Base-by-base conservation (phyloP, 495 filamentous ascomycete genomes). In the Letharia columbiana region DNA sequence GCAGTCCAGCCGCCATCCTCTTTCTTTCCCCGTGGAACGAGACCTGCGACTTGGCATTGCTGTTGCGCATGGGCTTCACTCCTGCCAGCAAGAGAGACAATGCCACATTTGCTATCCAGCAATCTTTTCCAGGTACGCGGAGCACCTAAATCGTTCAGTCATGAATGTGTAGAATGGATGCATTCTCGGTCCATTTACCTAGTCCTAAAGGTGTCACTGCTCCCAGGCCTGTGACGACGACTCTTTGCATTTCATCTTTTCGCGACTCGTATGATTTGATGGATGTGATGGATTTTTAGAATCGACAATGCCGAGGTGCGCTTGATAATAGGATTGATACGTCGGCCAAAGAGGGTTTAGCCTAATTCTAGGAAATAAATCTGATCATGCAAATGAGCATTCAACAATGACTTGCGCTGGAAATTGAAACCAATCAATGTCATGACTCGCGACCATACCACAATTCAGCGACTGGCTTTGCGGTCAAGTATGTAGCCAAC, bases 141-240 rank as follows among this genome's bases (percentile, higher is more conserved):
- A 68, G 88, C 81, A 50, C 93, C 87, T 89, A 67, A 49, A 41
- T 45, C 37, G 23, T 52, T 28, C 62, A 35, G 49, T 39, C 28
- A 2, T 39, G 37, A 69, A 35, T 62, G 35, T 44, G 23, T 58
- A 31, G 7, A 63, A 37, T 31, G 13, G 23, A 39, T 42, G 63
- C 41, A 60, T 58, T 52, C 33, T 15, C 2, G 3, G 57, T 64
- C n/a, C 18, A 23, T 15, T 40, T 70, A 89, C 87, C 92, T 49
- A 96, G 84, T 63, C 89, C 93, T 31, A 98, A 81, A 58, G 94
- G 94, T 62, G 94, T 96, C 62, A 98, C 86, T 71, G 91, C 90
- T 52, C 94, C 94, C 61, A 98, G 81, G 73, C 94, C 94, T 57
- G 94, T 98, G 70, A 98, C 88, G 71, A 97, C 94, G 71, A 98